Percentiles rank a stretch among this genome's conserved stretches.
These are phyloP conservation scores for Grosmannia serpens DNA, from an alignment of 2,329 filamentous ascomycete species.

Conservation along the genomic window DNA sequence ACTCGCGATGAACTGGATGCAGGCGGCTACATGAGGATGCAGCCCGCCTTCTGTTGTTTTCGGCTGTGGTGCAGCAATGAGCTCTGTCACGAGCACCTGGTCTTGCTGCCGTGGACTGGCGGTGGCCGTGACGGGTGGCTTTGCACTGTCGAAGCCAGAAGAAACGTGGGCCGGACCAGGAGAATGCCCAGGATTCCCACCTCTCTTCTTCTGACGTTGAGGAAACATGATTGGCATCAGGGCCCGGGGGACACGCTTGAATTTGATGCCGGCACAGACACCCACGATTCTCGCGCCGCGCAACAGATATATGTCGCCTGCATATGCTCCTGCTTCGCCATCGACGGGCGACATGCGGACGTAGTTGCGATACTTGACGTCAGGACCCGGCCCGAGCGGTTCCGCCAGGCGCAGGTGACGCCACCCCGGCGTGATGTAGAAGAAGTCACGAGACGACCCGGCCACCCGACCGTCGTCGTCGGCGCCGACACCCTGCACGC, in stretches of 20 bases:
- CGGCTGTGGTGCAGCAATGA: no score
- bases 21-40: background rate
- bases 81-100: no score
- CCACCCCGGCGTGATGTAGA: slow-evolving; percentile 25
- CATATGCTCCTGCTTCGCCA: slow-evolving; percentile 15
- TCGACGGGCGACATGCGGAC: slow-evolving; percentile 20
- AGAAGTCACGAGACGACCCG: slow-evolving; percentile 16
- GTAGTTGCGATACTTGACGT: slow-evolving; percentile 22
- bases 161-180: background rate
- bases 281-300: slow-evolving; percentile 22
- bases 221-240: slow-evolving; percentile 17
- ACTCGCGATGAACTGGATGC: background rate
- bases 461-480: no score
- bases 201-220: background rate
- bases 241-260: slow-evolving; percentile 16
- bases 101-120: no score
- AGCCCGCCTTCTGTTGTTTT: no score
- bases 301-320: slow-evolving; percentile 25
- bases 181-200: no score
- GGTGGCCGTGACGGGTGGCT: no score
- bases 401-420: slow-evolving; percentile 6
- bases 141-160: no score
- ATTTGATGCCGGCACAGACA: slow-evolving; percentile 22
- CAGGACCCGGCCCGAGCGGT: background rate
- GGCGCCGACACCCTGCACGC: slow-evolving; percentile 13